These are phyloP conservation scores for Geranomyces michiganensis DNA, from an alignment of 192 early-diverging fungal genomes.

Conservation along the genomic window DNA sequence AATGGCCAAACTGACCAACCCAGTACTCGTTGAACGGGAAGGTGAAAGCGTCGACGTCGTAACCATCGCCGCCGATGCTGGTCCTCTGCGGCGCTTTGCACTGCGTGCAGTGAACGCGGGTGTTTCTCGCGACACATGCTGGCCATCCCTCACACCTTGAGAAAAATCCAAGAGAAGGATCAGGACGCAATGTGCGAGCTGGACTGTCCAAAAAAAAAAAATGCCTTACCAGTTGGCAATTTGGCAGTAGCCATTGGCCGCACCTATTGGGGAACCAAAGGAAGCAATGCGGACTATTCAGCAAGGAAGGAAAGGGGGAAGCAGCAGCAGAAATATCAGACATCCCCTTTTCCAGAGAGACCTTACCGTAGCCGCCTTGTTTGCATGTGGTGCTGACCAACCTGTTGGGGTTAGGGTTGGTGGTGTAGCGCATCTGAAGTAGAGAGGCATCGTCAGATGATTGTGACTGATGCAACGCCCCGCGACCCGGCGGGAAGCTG, in stretches of 20 bases:
- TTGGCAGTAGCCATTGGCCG: not conserved
- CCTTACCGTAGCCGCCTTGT: not conserved
- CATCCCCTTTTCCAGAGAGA: no score
- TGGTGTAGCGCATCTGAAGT: not conserved
- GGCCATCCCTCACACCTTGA: no score
- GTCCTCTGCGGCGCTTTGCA: constrained; percentile 2
- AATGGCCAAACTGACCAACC: not conserved
- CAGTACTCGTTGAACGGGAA: not conserved
- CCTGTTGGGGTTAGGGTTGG: not conserved
- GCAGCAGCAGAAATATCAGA: no score
- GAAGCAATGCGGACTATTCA: no score
- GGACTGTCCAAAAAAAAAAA: not conserved
- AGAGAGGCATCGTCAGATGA: no score
- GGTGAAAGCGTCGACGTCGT: not conserved
- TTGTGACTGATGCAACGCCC: no score
- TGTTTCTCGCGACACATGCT: no score
- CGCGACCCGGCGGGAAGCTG: no score
- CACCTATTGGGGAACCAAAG: no score
- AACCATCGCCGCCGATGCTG: not conserved
- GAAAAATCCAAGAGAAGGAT: no score
- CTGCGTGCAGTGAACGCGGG: not conserved
- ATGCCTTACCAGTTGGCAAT: not conserved
- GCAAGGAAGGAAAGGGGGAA: no score
- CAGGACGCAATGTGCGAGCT: no score
- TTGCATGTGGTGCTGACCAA: not conserved